These are phyloP conservation scores for Triglochin maritima DNA, from an alignment of 106 monocot genomes.

Conservation along the genomic window DNA sequence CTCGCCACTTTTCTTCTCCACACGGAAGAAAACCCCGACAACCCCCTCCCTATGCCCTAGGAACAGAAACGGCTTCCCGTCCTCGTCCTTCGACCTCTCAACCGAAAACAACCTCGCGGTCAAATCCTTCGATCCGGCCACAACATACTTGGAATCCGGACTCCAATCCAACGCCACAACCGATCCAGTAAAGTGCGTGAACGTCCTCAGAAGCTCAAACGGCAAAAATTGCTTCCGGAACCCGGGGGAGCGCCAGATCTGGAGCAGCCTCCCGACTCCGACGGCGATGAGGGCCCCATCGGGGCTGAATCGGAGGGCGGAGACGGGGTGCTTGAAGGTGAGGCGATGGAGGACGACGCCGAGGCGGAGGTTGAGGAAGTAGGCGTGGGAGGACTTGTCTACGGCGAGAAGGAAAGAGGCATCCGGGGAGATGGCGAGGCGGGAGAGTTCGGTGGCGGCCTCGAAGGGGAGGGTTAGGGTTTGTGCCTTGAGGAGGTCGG, in stretches of 20 bases:
- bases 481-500: constrained; percentile 58
- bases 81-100: constrained; percentile 11
- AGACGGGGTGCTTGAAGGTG: constrained; percentile 51
- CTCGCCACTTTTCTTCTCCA: constrained; percentile 41
- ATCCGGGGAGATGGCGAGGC: constrained; percentile 52
- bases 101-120: constrained; percentile 44
- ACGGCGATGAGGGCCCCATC: constrained; percentile 70
- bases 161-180: constrained; percentile 73
- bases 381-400: constrained; percentile 44
- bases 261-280: constrained; percentile 58
- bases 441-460: constrained; percentile 54
- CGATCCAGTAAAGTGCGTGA: constrained; percentile 33
- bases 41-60: constrained; percentile 70
- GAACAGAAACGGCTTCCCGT: constrained; percentile 55
- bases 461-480: constrained; percentile 75
- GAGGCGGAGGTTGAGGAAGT: constrained; percentile 62
- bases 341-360: constrained; percentile 67
- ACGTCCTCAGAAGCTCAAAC: constrained; percentile 56
- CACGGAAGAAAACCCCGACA: constrained; percentile 63
- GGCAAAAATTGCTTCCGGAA: constrained; percentile 83
- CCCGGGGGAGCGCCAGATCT: constrained; percentile 78
- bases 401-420: constrained; percentile 55
- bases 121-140: constrained; percentile 83
- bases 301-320: constrained; percentile 57
- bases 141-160: constrained; percentile 51